These are phyloP conservation scores for Saccharomyces jurei DNA, from an alignment of 805 yeast genomes.

Conservation along the genomic window DNA sequence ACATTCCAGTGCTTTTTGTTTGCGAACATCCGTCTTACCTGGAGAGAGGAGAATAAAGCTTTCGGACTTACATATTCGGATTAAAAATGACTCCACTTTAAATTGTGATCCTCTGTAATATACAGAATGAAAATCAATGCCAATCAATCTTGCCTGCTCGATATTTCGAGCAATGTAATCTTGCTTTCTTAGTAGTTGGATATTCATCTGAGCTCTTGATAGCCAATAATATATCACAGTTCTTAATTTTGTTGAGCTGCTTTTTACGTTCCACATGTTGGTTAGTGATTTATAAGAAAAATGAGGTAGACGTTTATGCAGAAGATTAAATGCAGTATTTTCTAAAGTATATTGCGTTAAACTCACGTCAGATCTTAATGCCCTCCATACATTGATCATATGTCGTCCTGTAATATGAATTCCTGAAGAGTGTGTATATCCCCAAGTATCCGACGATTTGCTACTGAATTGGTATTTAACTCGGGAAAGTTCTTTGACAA, in stretches of 20 bases:
- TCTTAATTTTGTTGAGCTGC: constrained; percentile 29
- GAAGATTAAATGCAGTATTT: constrained; percentile 57
- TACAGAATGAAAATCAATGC: constrained; percentile 84
- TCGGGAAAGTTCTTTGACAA: constrained; percentile 55
- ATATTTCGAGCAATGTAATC: constrained; percentile 64
- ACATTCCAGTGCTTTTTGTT: constrained; percentile 78
- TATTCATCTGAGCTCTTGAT: constrained; percentile 36
- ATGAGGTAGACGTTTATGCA: constrained; percentile 63
- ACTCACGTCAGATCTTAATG: constrained; percentile 52
- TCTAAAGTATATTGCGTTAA: constrained; percentile 68
- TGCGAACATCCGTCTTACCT: constrained; percentile 66
- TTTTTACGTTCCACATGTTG: constrained; percentile 32
- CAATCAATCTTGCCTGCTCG: constrained; percentile 79
- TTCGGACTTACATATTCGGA: constrained; percentile 69
- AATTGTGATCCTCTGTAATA: constrained; percentile 88
- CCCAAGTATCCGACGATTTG: constrained; percentile 66
- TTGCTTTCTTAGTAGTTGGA: constrained; percentile 44
- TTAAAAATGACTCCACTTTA: constrained; percentile 80
- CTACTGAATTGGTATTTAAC: constrained; percentile 41
- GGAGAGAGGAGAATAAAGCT: constrained; percentile 71
- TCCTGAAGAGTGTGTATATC: constrained; percentile 67
- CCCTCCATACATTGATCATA: constrained; percentile 77
- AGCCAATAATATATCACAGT: constrained; percentile 39
- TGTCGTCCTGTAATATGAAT: constrained; percentile 73
- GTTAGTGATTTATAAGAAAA: constrained; percentile 45